Evolutionary conservation across 441 rosid species (phyloP), one percentile per base, ranked within the genome.

Genomic region (Pelargonium citronellum): DNA sequence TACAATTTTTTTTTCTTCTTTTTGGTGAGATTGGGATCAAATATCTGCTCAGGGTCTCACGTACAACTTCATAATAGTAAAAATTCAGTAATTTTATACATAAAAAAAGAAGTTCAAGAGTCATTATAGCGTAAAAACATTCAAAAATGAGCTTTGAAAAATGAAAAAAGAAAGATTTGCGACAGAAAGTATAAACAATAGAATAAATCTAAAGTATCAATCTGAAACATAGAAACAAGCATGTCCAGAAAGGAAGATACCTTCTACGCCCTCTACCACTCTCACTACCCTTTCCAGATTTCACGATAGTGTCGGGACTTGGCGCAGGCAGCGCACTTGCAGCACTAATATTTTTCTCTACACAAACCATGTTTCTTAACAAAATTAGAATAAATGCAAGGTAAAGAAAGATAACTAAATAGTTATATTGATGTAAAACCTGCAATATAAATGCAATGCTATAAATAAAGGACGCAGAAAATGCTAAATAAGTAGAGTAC

Each of bases 211-310:
- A 4, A 74, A 68, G 17, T 27, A 73, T 66, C 44, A 34, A 46
- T 5, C 57, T 61, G 67, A 71, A 66, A 67, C 73, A 37, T 0
- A 27, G 4, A 68, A 69, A 57, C 13, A 72, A 80, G 44, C 41
- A 75, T 66, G 55, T 77, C 0, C 37, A 69, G 75, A 79, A 67
- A 69, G 76, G 62, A 46, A 46, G 72, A 27, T 88, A 91, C 98
- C 90, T 95, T 83, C 89, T 95, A 64, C 97, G 97, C 64, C 98
- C 97, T 87, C 97, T 80, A 65, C 97, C 90, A 71, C 91, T 73
- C 79, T 91, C 97, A 73, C 81, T 67, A n/a, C 82, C 72, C 83
- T 85, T 91, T 82, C 91, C 92, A 15, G 86, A 79, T 86, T 85
- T 89, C 17, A 75, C 53, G 39, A 79, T 67, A 69, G 80, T 77